Evolutionary conservation across 2,329 filamentous ascomycete species (phyloP), one percentile per base, ranked within the genome.

Genomic region (Metarhizium brunneum): DNA sequence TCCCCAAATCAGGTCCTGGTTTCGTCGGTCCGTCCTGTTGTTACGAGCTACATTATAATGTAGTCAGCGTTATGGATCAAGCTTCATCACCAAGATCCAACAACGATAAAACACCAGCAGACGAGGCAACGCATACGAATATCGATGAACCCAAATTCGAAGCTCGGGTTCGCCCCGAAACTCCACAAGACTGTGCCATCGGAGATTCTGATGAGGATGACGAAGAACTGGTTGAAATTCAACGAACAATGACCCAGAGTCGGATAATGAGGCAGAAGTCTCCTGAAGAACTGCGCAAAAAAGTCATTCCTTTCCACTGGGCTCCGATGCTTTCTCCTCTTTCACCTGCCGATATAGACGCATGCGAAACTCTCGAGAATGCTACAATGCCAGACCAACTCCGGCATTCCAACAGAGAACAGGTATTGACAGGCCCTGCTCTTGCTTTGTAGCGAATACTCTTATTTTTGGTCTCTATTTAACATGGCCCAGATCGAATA

Each of bases 311-410:
- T 10, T 84, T 86, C 63, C 76, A 81, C 52, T 81, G 64, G 81
- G 88, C 64, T 84, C 90, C 30, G 6, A 69, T 69, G 66, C 65
- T 88, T n/a, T 83, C 88, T 53, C 81, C 87, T 32, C 78, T 96
- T 52, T 88, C 82, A 45, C 70, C 81, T 50, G 80, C 79, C 30
- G 85, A 90, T 63, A 68, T 86, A 51, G 82, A 86, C 36, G 82
- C 80, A 7, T 81, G 78, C 59, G 36, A 54, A 16, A 25, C 50
- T 14, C 50, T 58, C 16, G 54, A 58, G 20, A 51, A 47, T 56
- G 67, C 80, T 75, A 78, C 56, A 73, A 76, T 11, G 78, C 81
- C 4, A 81, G 83, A 58, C 62, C 70, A 16, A 66, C 82, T 54
- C 73, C 76, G 29, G 66, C 67, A 47, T 75, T 83, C 61, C 72